Base-by-base conservation (phyloP, 2,329 filamentous ascomycete genomes). In the Scleromitrula shiraiana region DNA sequence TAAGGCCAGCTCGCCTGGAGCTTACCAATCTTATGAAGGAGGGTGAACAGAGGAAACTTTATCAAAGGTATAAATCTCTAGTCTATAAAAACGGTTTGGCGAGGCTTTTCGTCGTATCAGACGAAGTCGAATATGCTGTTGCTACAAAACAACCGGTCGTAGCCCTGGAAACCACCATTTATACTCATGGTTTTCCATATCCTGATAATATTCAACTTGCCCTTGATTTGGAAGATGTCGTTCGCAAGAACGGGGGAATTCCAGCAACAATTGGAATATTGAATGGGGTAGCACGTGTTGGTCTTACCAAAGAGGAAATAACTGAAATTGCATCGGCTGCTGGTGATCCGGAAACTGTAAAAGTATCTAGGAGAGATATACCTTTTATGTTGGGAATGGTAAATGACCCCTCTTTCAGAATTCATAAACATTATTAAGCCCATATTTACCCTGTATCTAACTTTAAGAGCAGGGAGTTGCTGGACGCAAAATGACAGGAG, bases 161-260 rank as follows among this genome's bases (percentile, higher is more conserved):
- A 9, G 93, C 91, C 14, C 75, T 98, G 4, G 93, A 98, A 67
- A 89, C 88, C 2, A 95, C 93, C 4, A 97, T 98, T 58, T 97
- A 98, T 67, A 98, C 93, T 1, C 93, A 98, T 68, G 90, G 89
- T 73, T 85, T 82, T 55, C 82, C 83, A 2, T 84, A 84, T 57
- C 83, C 83, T 0, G 77, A 84, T 23, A 88, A 86, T 58, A 69
- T 84, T 33, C 82, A 85, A 19, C 73, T 98, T 12, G 87, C 88
- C 38, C 69, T 79, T 17, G 76, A 83, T 39, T 78, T 97, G 51
- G 88, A 96, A 62, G 80, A 82, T 10, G 75, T 94, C 33, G 85
- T 97, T 41, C 84, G 93, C 38, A 72, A 75, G 33, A 78, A 89
- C 66, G 93, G 93, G 32, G 88, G 77, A 14, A 77, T 96, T 12